Percentiles rank a stretch among this genome's conserved stretches.
Evolutionary conservation across 179 eudicot genomes (phyloP).

Genomic region (Actinidia polygama): DNA sequence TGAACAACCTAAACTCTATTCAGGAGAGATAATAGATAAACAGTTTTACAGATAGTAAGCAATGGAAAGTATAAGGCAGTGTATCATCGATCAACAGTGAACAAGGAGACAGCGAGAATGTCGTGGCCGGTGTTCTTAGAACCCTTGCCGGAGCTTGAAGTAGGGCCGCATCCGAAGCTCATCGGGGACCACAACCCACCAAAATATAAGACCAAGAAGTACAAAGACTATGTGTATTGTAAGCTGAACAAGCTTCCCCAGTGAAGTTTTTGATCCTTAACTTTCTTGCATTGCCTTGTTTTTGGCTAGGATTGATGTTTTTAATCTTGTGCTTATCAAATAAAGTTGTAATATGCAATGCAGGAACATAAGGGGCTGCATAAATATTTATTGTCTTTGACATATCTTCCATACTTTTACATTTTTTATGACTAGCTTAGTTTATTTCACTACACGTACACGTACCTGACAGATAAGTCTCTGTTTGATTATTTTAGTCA

Average conservation of each 20-base stretch:
- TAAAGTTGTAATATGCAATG: no score
- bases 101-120: slow-evolving; percentile 72
- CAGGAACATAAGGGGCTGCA: no score
- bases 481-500: no score
- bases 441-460: no score
- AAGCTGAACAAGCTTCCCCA: slow-evolving; percentile 88
- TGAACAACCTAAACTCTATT: no score
- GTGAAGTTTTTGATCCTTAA: slow-evolving; percentile 24
- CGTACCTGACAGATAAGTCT: no score
- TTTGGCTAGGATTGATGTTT: background rate
- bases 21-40: no score
- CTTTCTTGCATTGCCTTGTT: background rate
- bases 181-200: slow-evolving; percentile 49
- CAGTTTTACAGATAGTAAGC: slow-evolving; percentile 46
- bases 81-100: slow-evolving; percentile 65
- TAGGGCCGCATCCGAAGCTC: slow-evolving; percentile 67
- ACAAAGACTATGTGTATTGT: slow-evolving; percentile 59
- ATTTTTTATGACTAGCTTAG: no score
- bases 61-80: slow-evolving; percentile 81
- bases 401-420: no score
- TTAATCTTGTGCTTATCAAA: no score
- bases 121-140: slow-evolving; percentile 89
- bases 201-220: slow-evolving; percentile 79
- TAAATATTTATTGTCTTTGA: no score
- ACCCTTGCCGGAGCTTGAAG: slow-evolving; percentile 53